Percentiles rank a stretch among this genome's conserved stretches.
phyloP scores from a whole-genome alignment of 192 early-diverging fungal species.

The Coemansia sp. region DNA sequence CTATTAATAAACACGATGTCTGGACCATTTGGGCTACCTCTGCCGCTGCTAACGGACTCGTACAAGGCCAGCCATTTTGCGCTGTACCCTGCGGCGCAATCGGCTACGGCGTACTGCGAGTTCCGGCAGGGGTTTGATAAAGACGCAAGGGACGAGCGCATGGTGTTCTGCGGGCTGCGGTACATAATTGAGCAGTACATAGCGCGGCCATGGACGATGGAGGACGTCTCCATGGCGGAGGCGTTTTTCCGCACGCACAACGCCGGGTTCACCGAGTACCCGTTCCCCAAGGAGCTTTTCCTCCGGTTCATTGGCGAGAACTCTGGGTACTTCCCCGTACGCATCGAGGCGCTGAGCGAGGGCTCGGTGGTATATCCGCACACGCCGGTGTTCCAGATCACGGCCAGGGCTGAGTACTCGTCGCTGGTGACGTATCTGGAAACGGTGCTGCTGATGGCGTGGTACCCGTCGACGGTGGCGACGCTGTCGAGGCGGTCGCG shows the following conservation, averaged over 20 bases:
- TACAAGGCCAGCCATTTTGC: conserved; percentile 81
- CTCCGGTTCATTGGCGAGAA: conserved; percentile 74
- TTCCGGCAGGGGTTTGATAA: conserved; percentile 69
- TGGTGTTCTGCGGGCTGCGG: conserved; percentile 84
- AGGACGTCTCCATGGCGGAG: conserved; percentile 68
- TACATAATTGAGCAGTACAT: conserved; percentile 83
- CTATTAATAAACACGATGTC: conserved; percentile 33
- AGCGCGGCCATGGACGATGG: conserved; percentile 61
- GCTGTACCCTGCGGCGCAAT: conserved; percentile 71
- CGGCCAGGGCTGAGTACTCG: conserved; percentile 68
- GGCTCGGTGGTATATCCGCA: conserved; percentile 81
- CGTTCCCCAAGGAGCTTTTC: conserved; percentile 80
- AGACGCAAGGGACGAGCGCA: conserved; percentile 67
- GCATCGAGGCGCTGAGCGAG: conserved; percentile 76
- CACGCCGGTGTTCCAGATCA: conserved; percentile 81
- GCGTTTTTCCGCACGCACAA: conserved; percentile 77
- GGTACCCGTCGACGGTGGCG: conserved; percentile 88
- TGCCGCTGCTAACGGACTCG: conserved; percentile 75
- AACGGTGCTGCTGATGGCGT: conserved; percentile 78
- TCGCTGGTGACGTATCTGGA: conserved; percentile 82
- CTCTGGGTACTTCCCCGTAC: conserved; percentile 84
- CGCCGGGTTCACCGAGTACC: conserved; percentile 62
- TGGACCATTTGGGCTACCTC: conserved; percentile 56
- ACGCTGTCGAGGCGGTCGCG: conserved; percentile 73
- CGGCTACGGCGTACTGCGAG: conserved; percentile 81